Percentiles rank a stretch among this genome's conserved stretches.
phyloP scores from a whole-genome alignment of 345 rosid species.

The Aurinia saxatilis region DNA sequence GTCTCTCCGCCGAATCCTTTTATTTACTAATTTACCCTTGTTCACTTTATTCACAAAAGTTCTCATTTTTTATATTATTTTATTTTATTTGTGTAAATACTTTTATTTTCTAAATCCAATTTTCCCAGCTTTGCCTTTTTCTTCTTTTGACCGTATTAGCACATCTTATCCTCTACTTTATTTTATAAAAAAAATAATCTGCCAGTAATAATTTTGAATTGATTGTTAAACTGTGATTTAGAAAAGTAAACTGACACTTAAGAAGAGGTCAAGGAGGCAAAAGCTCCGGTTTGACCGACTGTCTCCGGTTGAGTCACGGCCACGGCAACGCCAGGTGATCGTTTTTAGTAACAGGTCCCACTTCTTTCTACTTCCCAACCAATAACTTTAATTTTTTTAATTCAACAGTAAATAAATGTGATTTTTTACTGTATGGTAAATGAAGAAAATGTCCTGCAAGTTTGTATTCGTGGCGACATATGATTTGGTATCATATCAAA shows the following conservation, averaged over 20 bases:
- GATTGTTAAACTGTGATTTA: neutral
- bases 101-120: neutral
- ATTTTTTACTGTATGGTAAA: neutral
- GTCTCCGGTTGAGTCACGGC: slow-evolving; percentile 60
- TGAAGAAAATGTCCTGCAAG: no score
- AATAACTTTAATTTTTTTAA: neutral
- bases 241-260: slow-evolving; percentile 25
- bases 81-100: neutral
- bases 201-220: neutral
- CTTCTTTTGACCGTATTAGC: slow-evolving; percentile 10
- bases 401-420: neutral
- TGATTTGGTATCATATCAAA: no score
- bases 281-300: slow-evolving; percentile 41
- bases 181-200: neutral
- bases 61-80: neutral
- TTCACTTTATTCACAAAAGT: neutral
- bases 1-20: slow-evolving; percentile 44
- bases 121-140: slow-evolving; percentile 16
- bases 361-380: slow-evolving; percentile 5
- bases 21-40: neutral
- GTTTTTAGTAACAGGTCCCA: neutral
- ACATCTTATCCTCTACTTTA: neutral
- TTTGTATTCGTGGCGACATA: no score
- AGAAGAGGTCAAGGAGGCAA: slow-evolving; percentile 39
- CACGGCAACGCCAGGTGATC: slow-evolving; percentile 23